Evolutionary conservation across 1,284 basidiomycete genomes (phyloP), one percentile per base, ranked within the genome.

Genomic region (Ceratobasidium sp.): DNA sequence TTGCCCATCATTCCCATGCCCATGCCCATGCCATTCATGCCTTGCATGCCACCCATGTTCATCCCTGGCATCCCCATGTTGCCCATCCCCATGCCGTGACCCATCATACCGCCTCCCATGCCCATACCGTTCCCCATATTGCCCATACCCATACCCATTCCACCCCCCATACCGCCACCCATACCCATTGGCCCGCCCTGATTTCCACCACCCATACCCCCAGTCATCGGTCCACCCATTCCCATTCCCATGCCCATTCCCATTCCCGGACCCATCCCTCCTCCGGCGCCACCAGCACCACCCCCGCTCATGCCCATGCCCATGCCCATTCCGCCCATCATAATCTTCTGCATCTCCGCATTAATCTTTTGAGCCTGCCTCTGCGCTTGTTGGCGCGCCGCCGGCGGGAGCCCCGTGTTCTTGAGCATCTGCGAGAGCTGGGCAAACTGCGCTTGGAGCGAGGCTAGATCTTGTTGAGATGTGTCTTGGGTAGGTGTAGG

Each of bases 261-360:
- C 26, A 15, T 20, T 39, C 64, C 64, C 20, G 46, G 39, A 33
- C 33, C 33, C 33, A 33, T 33, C 33, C 33, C 33, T 33, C 33
- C 33, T 33, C 33, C 33, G 33, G 33, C 4, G 5, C 51, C 51
- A 6, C 51, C 51, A 20, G 12, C 46, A 49, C 10, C 46, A 49
- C 51, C 51, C 46, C 66, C 70, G 53, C 58, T 69, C 58, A 71
- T 39, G 18, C 73, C 78, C 70, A 68, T 64, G 33, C 23, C 39
- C 40, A 39, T 46, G 20, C 33, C 33, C 28, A 40, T 49, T 28
- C 49, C 61, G 26, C 58, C 68, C 63, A 75, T 79, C 64, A 72
- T 89, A 60, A 93, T 88, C 23, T 91, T 87, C 82, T 94, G 93
- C 28, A 92, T 92, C 83, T 94, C 92, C 82, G 90, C 89, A 23